phyloP scores from a whole-genome alignment of 148 eudicot species.

The Cornus florida region DNA sequence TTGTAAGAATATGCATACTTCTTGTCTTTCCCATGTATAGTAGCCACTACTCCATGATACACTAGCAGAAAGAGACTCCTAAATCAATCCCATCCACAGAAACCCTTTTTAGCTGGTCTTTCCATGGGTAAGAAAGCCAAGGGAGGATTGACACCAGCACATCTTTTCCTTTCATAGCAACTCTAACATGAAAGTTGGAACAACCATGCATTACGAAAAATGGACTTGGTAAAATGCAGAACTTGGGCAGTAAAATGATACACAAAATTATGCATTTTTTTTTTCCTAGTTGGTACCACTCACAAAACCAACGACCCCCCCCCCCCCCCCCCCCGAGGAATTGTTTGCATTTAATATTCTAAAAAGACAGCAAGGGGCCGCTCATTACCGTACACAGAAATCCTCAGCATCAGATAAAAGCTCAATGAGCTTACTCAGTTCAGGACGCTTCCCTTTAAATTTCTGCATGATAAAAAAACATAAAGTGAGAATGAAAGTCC shows the following conservation, averaged over 20 bases:
- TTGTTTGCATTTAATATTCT: background rate
- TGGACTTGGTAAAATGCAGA: background rate
- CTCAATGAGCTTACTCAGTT: slow-evolving; percentile 52
- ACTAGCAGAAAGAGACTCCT: background rate
- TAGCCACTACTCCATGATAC: background rate
- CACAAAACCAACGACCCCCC: too few relatives aligned
- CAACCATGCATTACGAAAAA: background rate
- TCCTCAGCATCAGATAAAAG: slow-evolving; percentile 58
- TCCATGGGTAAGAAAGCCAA: too few relatives aligned
- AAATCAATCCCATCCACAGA: background rate
- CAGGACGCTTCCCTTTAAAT: slow-evolving; percentile 54
- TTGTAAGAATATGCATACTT: too few relatives aligned
- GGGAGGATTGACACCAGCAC: too few relatives aligned
- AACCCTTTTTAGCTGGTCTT: background rate
- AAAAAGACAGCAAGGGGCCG: background rate
- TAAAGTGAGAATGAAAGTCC: background rate
- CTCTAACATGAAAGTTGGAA: background rate
- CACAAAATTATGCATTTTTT: background rate
- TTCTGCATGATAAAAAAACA: slow-evolving; percentile 39
- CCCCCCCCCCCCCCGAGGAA: too few relatives aligned
- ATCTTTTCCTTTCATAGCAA: too few relatives aligned
- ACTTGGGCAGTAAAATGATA: background rate
- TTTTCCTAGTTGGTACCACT: too few relatives aligned
- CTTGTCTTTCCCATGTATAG: background rate
- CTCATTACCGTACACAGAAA: slow-evolving; percentile 60